Evolutionary conservation across 371 early-diverging fungal genomes (phyloP).

Genomic region (Capillidium heterosporum): DNA sequence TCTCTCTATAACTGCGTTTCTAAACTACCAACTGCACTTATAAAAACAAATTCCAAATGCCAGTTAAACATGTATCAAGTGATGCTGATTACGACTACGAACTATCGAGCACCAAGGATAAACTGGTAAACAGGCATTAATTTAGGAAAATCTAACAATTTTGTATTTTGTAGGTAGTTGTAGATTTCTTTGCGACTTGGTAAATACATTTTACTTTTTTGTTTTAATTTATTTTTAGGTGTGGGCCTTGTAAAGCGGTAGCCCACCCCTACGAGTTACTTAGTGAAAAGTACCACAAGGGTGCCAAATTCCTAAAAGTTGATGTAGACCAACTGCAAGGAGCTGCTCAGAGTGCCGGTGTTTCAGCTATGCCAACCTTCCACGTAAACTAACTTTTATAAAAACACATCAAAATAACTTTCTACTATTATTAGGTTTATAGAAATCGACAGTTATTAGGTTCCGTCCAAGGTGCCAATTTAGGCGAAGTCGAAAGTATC

Average conservation of each 20-base stretch:
- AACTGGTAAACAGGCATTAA: neutral
- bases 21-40: neutral
- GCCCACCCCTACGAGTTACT: constrained; percentile 3
- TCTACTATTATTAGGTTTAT: neutral
- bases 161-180: constrained; percentile 3
- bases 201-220: neutral
- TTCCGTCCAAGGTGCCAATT: constrained; percentile 2
- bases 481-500: neutral
- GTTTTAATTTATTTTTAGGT: constrained; percentile 1
- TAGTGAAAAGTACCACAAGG: constrained; percentile 3
- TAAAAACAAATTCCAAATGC: neutral
- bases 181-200: constrained; percentile 9
- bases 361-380: constrained; percentile 7
- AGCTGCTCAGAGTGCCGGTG: neutral
- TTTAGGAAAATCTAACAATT: neutral
- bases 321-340: constrained; percentile 5
- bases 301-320: constrained; percentile 7
- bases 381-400: neutral
- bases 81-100: neutral
- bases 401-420: neutral
- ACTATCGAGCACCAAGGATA: too few relatives aligned
- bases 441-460: neutral
- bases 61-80: neutral
- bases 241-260: constrained; percentile 7
- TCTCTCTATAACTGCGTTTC: too few relatives aligned